Evolutionary conservation across 2,329 filamentous ascomycete genomes (phyloP), one percentile per base, ranked within the genome.

Genomic region (Samsoniella hepiali): DNA sequence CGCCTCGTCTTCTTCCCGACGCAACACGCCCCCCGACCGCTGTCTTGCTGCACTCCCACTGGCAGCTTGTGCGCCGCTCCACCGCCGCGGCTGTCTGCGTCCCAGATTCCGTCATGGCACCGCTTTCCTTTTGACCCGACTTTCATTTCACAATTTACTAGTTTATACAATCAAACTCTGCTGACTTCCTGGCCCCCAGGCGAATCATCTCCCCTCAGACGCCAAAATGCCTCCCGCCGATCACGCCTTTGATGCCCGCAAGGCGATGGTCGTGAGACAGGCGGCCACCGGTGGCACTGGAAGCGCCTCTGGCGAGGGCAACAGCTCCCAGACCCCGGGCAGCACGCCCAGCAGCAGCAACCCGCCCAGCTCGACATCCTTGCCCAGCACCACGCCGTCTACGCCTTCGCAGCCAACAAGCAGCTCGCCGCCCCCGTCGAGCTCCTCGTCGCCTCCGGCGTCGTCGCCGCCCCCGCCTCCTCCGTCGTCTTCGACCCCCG

Each of bases 211-310:
- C 42, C 31, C 29, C 34, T 22, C n/a, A 15, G 15, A 40, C 34
- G 17, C 34, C 47, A 61, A 32, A 13, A 61, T 61, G 58, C 36
- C 58, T 54, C 57, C 57, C 36, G 44, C 57, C 34, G 57, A 60
- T 9, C 44, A 58, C 3, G 47, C 15, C 45, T 38, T 42, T 10
- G 58, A 60, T 40, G 58, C 27, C 58, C 45, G 47, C 58, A 51
- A 42, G 22, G 47, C 15, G 45, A 51, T 60, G 34, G 58, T 47
- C 45, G 22, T 60, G 34, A 50, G 58, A 34, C 58, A 60, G 58
- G 58, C 58, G 44, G 58, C 58, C 56, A 31, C 45, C 32, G 56
- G 44, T 31, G 31, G 17, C 34, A 38, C 45, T 13, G 42, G 42
- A 40, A 27, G 17, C 3, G 36, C 22, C 27, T 11, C 42, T 50